Percentiles rank a stretch among this genome's conserved stretches.
Conservation (phyloP, 208 protist species). For the Trypanosoma scelopori region DNA sequence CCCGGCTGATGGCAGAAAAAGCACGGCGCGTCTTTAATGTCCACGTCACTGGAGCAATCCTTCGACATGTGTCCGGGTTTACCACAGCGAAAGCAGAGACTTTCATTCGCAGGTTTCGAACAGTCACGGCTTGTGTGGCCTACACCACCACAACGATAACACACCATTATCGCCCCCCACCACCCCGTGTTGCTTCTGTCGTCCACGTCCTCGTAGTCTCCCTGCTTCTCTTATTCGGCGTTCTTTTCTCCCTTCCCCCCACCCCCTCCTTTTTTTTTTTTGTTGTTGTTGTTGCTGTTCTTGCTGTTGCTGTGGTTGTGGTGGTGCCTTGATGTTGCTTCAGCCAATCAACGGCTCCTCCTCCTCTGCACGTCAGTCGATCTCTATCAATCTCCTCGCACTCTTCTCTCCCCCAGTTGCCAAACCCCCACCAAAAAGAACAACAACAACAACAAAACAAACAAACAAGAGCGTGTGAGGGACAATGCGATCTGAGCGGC, state of each 20-base stretch:
- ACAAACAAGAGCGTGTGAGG: too few species aligned
- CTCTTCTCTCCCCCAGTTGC: too few species aligned
- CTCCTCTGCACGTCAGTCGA: too few species aligned
- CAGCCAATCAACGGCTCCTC: too few species aligned
- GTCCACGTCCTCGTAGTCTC: not conserved
- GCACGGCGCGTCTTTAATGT: conserved; percentile 70
- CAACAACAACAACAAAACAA: too few species aligned
- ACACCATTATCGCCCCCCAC: conserved; percentile 57
- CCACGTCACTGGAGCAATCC: conserved; percentile 68
- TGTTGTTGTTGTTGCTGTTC: too few species aligned
- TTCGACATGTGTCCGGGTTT: conserved; percentile 77
- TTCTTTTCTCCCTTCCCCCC: not conserved
- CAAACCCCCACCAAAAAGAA: too few species aligned
- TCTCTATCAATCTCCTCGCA: too few species aligned
- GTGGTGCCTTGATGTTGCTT: too few species aligned
- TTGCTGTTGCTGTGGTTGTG: too few species aligned
- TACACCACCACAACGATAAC: conserved; percentile 80
- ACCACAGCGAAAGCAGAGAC: conserved; percentile 82
- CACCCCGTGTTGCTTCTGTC: conserved; percentile 13
- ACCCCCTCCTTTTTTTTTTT: too few species aligned
- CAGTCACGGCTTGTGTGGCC: conserved; percentile 84
- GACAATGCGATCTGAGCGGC: too few species aligned
- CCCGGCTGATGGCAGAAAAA: conserved; percentile 88
- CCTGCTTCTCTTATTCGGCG: not conserved
- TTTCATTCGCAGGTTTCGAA: conserved; percentile 38